Evolutionary conservation across 2,329 filamentous ascomycete species (phyloP), one percentile per base, ranked within the genome.

Genomic region (Fusarium transvaalense): DNA sequence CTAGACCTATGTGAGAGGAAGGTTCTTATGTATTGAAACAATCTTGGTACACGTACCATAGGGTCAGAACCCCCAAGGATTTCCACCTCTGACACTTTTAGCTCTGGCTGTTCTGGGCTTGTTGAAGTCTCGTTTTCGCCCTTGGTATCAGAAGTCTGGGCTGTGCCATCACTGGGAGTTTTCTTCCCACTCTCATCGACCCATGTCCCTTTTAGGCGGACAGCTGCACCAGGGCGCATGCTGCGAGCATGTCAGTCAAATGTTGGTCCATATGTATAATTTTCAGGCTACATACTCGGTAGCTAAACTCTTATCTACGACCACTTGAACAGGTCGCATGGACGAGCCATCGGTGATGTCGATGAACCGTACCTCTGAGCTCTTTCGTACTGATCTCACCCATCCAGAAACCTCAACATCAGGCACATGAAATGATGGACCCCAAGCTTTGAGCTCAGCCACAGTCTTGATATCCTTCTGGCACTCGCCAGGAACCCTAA

Each of bases 271-370:
- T 47, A 54, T 47, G 19, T 46, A 23, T 41, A 19, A 27, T 46
- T 41, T 42, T 54, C 50, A 31, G 46, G 65, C 66, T 57, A 77
- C 89, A 77, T 85, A 97, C 93, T 89, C 88, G 79, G 89, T 84
- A 70, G 91, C 89, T 76, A 93, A 85, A 46, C 86, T 84, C 68
- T 92, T 90, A 56, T 88, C 88, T 71, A 97, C 82, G 46, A 97
- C 89, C 45, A 91, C 93, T 81, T 99, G 96, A 56, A 98, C 79
- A 29, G 92, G 84, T 65, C 90, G 84, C 71, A 92, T 83, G 41
- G 92, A 93, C 14, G 94, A 97, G 43, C 96, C 96, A 83, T 99
- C 96, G 13, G 91, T 91, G 53, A 98, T 84, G 62, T 93, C 88
- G 53, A 94, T 91, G 81, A 99, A 98, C 7, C 91, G 90, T 62